These are phyloP conservation scores for Elsinoe necatrix DNA, from an alignment of 2,329 filamentous ascomycete genomes.

Conservation along the genomic window DNA sequence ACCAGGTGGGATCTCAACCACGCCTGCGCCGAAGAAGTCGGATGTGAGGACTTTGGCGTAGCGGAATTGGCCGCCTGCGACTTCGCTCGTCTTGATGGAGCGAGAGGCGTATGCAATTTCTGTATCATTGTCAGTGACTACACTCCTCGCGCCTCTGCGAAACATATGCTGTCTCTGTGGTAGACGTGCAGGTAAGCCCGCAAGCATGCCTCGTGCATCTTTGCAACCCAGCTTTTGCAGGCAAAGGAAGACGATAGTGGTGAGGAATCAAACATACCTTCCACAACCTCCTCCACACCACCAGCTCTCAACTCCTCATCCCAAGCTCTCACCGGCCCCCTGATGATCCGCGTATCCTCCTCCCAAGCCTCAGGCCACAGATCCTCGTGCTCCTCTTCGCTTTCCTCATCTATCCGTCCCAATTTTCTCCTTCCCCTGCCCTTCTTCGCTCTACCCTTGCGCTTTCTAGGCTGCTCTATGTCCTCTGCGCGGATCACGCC, in stretches of 20 bases:
- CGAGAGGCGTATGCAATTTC: conserved; percentile 53
- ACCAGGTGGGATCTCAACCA: conserved; percentile 79
- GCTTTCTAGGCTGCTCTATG: conserved; percentile 31
- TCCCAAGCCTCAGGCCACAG: conserved; percentile 62
- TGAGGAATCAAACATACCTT: conserved; percentile 28
- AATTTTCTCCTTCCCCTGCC: conserved; percentile 22
- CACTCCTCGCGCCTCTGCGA: too few species aligned
- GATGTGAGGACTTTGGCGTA: conserved; percentile 82
- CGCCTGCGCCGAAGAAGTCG: conserved; percentile 79
- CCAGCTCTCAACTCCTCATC: conserved; percentile 25
- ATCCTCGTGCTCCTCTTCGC: conserved; percentile 42
- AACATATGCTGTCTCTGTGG: too few species aligned
- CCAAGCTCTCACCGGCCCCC: conserved; percentile 56
- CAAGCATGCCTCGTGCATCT: too few species aligned
- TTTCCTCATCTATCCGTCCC: conserved; percentile 23
- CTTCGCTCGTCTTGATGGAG: conserved; percentile 50
- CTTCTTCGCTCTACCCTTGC: conserved; percentile 21
- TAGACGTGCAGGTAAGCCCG: too few species aligned
- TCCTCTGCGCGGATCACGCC: conserved; percentile 70
- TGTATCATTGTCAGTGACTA: conserved; percentile 23
- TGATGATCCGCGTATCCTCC: conserved; percentile 53
- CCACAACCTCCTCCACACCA: conserved; percentile 30
- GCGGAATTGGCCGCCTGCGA: conserved; percentile 62
- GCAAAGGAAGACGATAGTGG: not conserved
- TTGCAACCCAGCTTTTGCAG: not conserved